Evolutionary conservation across 1,284 basidiomycete genomes (phyloP).

Genomic region (Erythrobasidium hasegawianum): DNA sequence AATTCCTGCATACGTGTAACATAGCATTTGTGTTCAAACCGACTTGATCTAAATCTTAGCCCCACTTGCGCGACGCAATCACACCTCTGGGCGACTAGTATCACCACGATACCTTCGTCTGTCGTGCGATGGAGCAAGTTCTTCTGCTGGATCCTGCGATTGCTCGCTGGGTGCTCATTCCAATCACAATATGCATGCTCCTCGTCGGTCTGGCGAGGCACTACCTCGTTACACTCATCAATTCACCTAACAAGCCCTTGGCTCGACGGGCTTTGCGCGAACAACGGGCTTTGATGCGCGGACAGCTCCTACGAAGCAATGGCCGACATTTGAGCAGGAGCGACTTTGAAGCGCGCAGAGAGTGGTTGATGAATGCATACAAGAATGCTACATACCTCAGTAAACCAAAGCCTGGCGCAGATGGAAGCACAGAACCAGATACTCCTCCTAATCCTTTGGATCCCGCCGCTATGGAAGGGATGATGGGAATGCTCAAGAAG

Average conservation of each 20-base stretch:
- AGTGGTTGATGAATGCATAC: constrained; percentile 57
- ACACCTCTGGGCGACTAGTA: too few species aligned
- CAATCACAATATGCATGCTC: constrained; percentile 97
- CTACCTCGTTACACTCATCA: constrained; percentile 83
- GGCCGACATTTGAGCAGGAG: constrained; percentile 63
- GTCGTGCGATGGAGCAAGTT: background rate
- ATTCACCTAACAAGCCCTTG: constrained; percentile 77
- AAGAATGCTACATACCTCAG: constrained; percentile 75
- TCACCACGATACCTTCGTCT: too few species aligned
- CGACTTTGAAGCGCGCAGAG: constrained; percentile 41
- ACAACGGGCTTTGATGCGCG: constrained; percentile 83
- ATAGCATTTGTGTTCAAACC: too few species aligned
- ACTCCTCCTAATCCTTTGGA: constrained; percentile 67
- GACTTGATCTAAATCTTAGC: too few species aligned
- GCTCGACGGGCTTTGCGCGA: constrained; percentile 76
- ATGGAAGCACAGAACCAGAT: constrained; percentile 52
- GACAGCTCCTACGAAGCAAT: constrained; percentile 75
- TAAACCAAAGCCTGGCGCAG: constrained; percentile 58
- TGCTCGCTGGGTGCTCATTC: constrained; percentile 66
- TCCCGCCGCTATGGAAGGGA: constrained; percentile 88
- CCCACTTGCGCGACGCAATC: too few species aligned
- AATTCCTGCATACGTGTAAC: too few species aligned
- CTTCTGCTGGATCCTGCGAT: constrained; percentile 35
- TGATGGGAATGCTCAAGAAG: constrained; percentile 99
- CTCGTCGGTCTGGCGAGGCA: constrained; percentile 90